Evolutionary conservation across 176 grass and related monocot species (phyloP).

Genomic region (Oryza meyeriana): DNA sequence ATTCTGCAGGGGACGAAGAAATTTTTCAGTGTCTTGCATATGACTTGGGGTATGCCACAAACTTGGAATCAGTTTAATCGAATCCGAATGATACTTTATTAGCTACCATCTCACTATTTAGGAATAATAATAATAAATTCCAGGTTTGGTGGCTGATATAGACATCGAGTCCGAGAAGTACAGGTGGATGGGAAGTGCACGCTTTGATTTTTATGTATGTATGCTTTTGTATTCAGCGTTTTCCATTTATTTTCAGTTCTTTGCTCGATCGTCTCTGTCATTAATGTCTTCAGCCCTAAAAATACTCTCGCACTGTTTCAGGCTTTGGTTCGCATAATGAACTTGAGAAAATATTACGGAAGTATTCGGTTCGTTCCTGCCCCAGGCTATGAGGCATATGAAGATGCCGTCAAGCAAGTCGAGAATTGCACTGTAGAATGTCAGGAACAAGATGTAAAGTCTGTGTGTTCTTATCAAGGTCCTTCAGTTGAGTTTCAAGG

Average conservation of each 20-base stretch:
- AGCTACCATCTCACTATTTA: background rate
- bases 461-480: constrained; percentile 49
- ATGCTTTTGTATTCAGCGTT: background rate
- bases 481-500: constrained; percentile 28
- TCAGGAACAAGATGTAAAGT: constrained; percentile 19
- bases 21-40: constrained; percentile 68
- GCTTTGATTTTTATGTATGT: constrained; percentile 80
- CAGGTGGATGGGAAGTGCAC: constrained; percentile 87
- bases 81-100: background rate
- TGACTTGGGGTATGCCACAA: constrained; percentile 76
- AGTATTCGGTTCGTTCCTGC: constrained; percentile 64
- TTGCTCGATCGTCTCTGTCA: background rate
- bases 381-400: constrained; percentile 67
- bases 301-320: constrained; percentile 23
- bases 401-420: constrained; percentile 48
- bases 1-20: constrained; percentile 59
- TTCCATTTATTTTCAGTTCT: constrained; percentile 5
- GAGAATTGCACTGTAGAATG: background rate
- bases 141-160: constrained; percentile 89
- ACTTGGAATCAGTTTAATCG: background rate
- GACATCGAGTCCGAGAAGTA: constrained; percentile 86
- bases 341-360: constrained; percentile 59
- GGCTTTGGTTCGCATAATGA: constrained; percentile 70
- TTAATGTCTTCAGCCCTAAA: background rate
- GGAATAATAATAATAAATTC: background rate